Evolutionary conservation across 257 asterid species (phyloP), one percentile per base, ranked within the genome.

Genomic region (Jacaranda copaia): DNA sequence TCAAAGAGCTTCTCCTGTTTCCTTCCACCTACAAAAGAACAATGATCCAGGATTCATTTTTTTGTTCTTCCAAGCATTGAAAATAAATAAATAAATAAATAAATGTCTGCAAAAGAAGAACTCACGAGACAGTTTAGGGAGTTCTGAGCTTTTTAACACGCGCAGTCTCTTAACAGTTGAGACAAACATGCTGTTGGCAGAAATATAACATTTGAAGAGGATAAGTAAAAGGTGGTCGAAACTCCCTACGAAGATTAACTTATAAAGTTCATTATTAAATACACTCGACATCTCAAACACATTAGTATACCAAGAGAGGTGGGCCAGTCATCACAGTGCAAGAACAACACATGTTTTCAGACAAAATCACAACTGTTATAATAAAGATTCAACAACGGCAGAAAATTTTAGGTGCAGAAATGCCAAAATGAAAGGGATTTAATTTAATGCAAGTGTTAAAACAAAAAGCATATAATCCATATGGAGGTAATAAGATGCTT

Each of bases 111-210:
- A 12, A 36, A 71, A 74, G 66, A 19, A 70, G 32, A 72, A 88
- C 98, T 87, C 81, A 95, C 98, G 83, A 32, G 83, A 80, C 68
- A 89, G 88, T 25, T 76, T 76, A 4, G 97, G 81, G 42, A 93
- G 89, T 49, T 95, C 97, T 0, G 99, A 89, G 84, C 88, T 93
- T 79, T 90, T 95, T 87, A 91, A 82, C 56, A 93, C 97, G 0
- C 97, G 97, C 77, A 95, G 87, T 85, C 99, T 90, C 88, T 89
- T 90, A 25, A 86, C 99, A 0, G 96, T 93, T 0, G 97, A 88
- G n/a, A 89, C 92, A 75, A 95, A 95, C 97, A 95, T 91, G 76
- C 99, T 95, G 92, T 25, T 25, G 83, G 35, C 65, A 75, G n/a
- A 49, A 32, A 43, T 49, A n/a, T 9, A 36, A 40, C 39, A 52